Conservation (phyloP, 164 flowering plant species). For the Sextonia rubra region DNA sequence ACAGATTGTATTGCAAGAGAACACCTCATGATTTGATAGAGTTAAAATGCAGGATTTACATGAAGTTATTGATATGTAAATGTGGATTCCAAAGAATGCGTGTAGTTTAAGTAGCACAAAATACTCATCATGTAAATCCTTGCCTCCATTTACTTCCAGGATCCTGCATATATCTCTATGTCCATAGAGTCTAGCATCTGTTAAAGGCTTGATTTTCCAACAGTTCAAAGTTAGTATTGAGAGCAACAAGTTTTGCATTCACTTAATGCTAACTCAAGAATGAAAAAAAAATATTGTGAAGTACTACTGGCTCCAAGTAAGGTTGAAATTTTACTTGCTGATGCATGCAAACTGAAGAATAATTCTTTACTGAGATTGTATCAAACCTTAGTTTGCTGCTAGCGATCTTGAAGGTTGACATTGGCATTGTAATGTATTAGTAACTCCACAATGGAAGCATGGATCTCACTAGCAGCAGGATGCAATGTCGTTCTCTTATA, state of each 20-base stretch:
- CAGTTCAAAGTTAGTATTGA: constrained; percentile 10
- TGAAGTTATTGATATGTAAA: neutral
- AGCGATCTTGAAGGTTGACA: constrained; percentile 48
- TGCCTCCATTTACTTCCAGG: constrained; percentile 59
- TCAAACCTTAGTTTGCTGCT: constrained; percentile 39
- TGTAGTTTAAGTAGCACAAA: constrained; percentile 32
- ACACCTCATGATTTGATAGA: neutral
- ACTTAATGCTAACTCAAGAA: neutral
- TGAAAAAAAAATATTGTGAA: neutral
- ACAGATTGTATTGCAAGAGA: neutral
- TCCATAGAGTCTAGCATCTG: constrained; percentile 62
- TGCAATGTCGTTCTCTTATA: constrained; percentile 58
- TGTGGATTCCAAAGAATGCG: neutral
- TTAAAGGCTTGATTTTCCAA: constrained; percentile 40
- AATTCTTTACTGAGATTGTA: neutral
- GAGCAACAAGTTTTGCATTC: neutral
- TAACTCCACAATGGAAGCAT: constrained; percentile 57
- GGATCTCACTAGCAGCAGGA: constrained; percentile 67
- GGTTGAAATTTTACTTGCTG: neutral
- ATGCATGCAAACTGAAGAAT: neutral
- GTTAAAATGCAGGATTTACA: neutral
- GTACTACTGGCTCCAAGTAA: constrained; percentile 1
- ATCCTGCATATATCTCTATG: constrained; percentile 65
- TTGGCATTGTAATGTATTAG: constrained; percentile 46
- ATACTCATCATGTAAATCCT: constrained; percentile 30